Evolutionary conservation across 169 alveolate genomes (phyloP).

Genomic region (Cryptosporidium canis): DNA sequence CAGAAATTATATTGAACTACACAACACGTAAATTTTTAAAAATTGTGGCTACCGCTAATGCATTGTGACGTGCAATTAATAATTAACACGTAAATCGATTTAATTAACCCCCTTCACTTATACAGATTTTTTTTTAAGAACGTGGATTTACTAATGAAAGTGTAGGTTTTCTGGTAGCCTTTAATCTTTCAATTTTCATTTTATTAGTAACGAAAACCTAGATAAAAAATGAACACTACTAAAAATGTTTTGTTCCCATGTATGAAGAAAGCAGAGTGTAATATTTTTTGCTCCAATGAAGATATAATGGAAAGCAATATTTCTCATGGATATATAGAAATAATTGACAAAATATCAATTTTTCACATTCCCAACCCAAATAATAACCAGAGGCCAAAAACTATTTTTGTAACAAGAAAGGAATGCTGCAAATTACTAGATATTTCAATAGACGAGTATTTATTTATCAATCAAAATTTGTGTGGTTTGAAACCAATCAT

Average conservation of each 20-base stretch:
- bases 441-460: constrained; percentile 45
- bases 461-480: constrained; percentile 9
- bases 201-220: not conserved
- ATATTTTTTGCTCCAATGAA: not conserved
- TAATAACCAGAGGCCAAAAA: constrained; percentile 40
- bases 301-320: not conserved
- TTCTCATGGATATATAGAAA: not conserved
- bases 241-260: constrained; percentile 13
- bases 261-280: constrained; percentile 2
- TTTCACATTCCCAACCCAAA: constrained; percentile 44
- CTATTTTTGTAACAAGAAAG: constrained; percentile 13
- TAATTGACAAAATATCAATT: constrained; percentile 20
- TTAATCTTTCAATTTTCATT: not conserved
- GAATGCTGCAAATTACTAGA: constrained; percentile 50
- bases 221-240: not conserved
- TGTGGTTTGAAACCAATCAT: constrained; percentile 40
- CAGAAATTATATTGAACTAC: not conserved
- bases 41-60: constrained; percentile 57
- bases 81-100: constrained; percentile 17
- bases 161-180: not conserved
- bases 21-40: not conserved
- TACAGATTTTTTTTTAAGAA: not conserved
- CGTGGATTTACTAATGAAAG: not conserved
- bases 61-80: constrained; percentile 46
- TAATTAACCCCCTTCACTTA: not conserved